Evolutionary conservation across 1,284 basidiomycete genomes (phyloP).

Genomic region (Tilletia setariae): DNA sequence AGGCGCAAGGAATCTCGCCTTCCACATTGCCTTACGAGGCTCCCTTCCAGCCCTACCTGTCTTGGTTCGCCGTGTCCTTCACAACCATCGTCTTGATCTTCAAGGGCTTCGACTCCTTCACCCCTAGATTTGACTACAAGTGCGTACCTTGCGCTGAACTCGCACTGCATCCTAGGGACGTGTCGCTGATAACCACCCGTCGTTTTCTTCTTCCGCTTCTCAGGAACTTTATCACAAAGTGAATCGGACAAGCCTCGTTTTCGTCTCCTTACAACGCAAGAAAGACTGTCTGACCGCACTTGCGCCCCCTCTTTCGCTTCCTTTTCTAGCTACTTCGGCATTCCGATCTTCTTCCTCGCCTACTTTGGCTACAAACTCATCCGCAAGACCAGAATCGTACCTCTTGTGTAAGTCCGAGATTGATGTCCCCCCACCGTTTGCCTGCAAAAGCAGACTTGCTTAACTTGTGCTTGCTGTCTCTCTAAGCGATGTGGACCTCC

Average conservation of each 20-base stretch:
- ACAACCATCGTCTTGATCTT: constrained; percentile 68
- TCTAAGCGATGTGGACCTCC: constrained; percentile 25
- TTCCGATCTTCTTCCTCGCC: constrained; percentile 39
- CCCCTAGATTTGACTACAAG: constrained; percentile 71
- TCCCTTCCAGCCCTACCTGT: constrained; percentile 50
- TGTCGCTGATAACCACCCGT: constrained; percentile 29
- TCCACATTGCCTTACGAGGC: constrained; percentile 62
- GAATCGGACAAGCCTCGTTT: constrained; percentile 59
- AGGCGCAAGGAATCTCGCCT: constrained; percentile 70
- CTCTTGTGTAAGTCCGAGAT: constrained; percentile 29
- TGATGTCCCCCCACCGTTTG: neutral
- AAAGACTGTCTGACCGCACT: no score
- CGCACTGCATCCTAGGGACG: no score
- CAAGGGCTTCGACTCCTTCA: constrained; percentile 60
- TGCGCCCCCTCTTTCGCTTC: neutral
- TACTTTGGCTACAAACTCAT: constrained; percentile 44
- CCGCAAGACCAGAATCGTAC: constrained; percentile 31
- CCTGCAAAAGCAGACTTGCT: neutral
- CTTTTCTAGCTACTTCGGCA: constrained; percentile 36
- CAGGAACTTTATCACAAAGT: constrained; percentile 27
- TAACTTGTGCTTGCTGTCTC: neutral
- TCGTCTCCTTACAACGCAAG: constrained; percentile 51
- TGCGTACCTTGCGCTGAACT: constrained; percentile 49
- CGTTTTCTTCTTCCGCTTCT: constrained; percentile 32
- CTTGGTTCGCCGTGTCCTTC: constrained; percentile 62